These are phyloP conservation scores for Nepenthes mirabilis DNA, from an alignment of 148 eudicot species.

Conservation along the genomic window DNA sequence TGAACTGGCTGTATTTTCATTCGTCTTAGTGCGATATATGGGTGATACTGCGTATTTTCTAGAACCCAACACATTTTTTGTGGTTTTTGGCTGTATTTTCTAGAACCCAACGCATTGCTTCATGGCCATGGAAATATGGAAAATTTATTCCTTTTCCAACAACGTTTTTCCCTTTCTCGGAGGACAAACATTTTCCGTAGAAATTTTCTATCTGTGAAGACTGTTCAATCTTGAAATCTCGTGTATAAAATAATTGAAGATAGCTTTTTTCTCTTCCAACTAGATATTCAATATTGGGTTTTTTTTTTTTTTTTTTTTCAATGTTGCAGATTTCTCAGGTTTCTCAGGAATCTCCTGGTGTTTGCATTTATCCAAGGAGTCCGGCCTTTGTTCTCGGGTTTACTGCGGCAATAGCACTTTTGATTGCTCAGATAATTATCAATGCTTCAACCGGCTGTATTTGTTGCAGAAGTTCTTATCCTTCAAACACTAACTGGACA, in stretches of 20 bases:
- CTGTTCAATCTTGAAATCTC: background rate
- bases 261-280: background rate
- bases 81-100: no score
- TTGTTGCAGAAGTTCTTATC: slow-evolving; percentile 54
- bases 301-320: background rate
- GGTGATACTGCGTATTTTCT: no score
- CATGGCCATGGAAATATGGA: no score
- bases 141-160: no score
- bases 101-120: no score
- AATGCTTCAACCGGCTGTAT: slow-evolving; percentile 59
- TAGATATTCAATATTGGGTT: slow-evolving; percentile 1
- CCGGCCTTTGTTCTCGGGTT: slow-evolving; percentile 71
- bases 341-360: slow-evolving; percentile 15
- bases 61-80: no score
- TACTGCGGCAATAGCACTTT: slow-evolving; percentile 53
- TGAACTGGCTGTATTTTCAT: no score
- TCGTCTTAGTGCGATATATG: no score
- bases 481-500: slow-evolving; percentile 38
- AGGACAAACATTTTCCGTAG: background rate
- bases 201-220: background rate
- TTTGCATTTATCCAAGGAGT: slow-evolving; percentile 68
- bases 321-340: slow-evolving; percentile 52
- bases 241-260: background rate
- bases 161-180: no score
- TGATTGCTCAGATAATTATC: slow-evolving; percentile 54